Conservation (phyloP, 345 rosid genomes). For the Rubroshorea leprosula region DNA sequence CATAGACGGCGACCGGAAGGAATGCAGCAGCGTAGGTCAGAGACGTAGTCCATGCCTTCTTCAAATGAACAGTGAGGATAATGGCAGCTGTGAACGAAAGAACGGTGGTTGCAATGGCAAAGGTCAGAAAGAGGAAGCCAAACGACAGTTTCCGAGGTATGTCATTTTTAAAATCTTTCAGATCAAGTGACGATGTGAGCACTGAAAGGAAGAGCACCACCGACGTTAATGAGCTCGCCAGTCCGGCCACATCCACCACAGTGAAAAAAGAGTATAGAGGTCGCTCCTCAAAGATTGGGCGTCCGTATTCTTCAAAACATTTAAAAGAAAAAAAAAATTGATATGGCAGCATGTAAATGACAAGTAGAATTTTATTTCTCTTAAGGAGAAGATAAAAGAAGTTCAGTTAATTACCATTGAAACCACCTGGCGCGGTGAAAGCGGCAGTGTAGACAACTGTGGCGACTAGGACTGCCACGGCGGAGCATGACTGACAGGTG, state of each 20-base stretch:
- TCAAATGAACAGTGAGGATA: slow-evolving; percentile 13
- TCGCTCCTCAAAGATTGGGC: neutral
- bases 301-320: too few species aligned
- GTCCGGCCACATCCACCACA: slow-evolving; percentile 8
- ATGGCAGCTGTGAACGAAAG: slow-evolving; percentile 16
- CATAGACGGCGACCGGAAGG: slow-evolving; percentile 4
- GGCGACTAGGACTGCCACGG: slow-evolving; percentile 22
- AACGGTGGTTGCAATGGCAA: slow-evolving; percentile 17
- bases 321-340: too few species aligned
- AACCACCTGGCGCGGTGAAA: slow-evolving; percentile 16
- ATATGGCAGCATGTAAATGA: too few species aligned
- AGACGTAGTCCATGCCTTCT: slow-evolving; percentile 1
- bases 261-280: slow-evolving; percentile 19
- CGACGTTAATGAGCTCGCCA: slow-evolving; percentile 16
- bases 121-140: slow-evolving; percentile 19
- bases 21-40: slow-evolving; percentile 8
- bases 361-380: neutral
- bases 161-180: neutral
- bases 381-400: too few species aligned
- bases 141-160: slow-evolving; percentile 16
- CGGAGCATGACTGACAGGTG: slow-evolving; percentile 23
- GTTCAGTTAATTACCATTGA: neutral
- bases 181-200: slow-evolving; percentile 10
- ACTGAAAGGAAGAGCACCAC: slow-evolving; percentile 21
- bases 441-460: slow-evolving; percentile 17